These are phyloP conservation scores for Pseudogymnoascus sp. DNA, from an alignment of 2,329 filamentous ascomycete genomes.

Conservation along the genomic window DNA sequence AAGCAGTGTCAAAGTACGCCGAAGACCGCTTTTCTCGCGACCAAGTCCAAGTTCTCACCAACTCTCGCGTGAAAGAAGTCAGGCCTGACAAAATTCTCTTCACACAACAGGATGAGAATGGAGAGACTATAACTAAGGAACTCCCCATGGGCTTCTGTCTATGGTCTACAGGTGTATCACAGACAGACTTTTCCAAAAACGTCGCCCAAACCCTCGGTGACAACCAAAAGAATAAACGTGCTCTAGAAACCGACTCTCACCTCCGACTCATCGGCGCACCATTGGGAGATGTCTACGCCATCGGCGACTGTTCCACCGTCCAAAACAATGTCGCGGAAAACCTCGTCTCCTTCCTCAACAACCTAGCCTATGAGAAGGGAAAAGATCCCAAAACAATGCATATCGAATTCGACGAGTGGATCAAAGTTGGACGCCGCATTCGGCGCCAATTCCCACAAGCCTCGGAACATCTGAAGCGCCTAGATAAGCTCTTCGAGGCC, in stretches of 20 bases:
- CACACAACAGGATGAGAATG: conserved; percentile 70
- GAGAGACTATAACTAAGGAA: conserved; percentile 76
- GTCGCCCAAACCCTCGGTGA: conserved; percentile 71
- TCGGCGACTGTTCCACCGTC: conserved; percentile 92
- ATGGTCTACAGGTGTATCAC: conserved; percentile 94
- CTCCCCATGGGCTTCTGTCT: conserved; percentile 93
- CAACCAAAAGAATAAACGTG: conserved; percentile 78
- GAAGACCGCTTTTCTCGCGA: conserved; percentile 88
- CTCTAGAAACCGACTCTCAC: conserved; percentile 90
- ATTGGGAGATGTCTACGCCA: conserved; percentile 89
- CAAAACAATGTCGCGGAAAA: conserved; percentile 96
- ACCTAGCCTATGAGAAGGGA: conserved; percentile 84
- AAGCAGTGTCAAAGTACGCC: conserved; percentile 85
- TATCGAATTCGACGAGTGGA: conserved; percentile 84
- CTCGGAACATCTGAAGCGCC: conserved; percentile 72
- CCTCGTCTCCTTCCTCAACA: conserved; percentile 82
- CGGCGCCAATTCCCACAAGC: conserved; percentile 89
- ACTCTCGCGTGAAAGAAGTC: conserved; percentile 88
- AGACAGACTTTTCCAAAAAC: conserved; percentile 71
- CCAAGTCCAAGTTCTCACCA: conserved; percentile 84
- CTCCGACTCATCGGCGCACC: conserved; percentile 84
- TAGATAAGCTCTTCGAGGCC: conserved; percentile 84
- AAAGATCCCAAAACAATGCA: conserved; percentile 84
- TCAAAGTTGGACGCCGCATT: conserved; percentile 73
- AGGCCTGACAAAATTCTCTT: conserved; percentile 78